Evolutionary conservation across 345 rosid genomes (phyloP).

Genomic region (Cardamine chenopodiifolia): DNA sequence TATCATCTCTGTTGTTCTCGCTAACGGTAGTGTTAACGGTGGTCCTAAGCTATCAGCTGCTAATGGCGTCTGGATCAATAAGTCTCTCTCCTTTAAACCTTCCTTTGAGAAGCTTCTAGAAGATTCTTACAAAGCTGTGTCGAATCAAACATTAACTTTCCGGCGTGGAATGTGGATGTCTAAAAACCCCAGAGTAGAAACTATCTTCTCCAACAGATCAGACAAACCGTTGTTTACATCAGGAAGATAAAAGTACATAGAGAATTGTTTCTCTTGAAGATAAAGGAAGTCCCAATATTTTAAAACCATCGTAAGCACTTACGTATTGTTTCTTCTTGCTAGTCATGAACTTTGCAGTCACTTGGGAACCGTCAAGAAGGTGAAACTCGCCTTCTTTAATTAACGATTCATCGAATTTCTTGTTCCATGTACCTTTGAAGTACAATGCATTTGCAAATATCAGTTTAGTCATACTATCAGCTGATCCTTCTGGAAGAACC

Average conservation of each 20-base stretch:
- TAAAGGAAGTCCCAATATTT: conserved; percentile 78
- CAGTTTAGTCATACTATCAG: conserved; percentile 56
- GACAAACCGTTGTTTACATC: conserved; percentile 62
- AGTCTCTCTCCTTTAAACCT: conserved; percentile 59
- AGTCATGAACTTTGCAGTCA: conserved; percentile 74
- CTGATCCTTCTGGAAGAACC: conserved; percentile 68
- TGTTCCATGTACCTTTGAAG: conserved; percentile 81
- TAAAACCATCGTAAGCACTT: conserved; percentile 58
- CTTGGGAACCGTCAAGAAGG: conserved; percentile 55
- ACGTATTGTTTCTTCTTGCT: conserved; percentile 62
- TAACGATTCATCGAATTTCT: conserved; percentile 57
- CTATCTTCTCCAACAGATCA: conserved; percentile 52
- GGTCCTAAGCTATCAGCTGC: conserved; percentile 69
- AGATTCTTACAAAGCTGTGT: conserved; percentile 61
- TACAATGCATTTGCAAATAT: conserved; percentile 79
- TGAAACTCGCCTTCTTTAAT: conserved; percentile 67
- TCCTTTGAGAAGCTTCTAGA: conserved; percentile 61
- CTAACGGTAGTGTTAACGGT: conserved; percentile 66
- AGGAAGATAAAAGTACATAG: conserved; percentile 79
- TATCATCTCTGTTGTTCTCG: conserved; percentile 60
- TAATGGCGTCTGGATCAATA: conserved; percentile 73
- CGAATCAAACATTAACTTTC: conserved; percentile 47
- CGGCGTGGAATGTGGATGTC: conserved; percentile 51
- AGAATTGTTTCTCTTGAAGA: conserved; percentile 55
- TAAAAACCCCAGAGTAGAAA: conserved; percentile 53